Conservation (phyloP, 75 land plant genomes). For the Picea sitchensis region DNA sequence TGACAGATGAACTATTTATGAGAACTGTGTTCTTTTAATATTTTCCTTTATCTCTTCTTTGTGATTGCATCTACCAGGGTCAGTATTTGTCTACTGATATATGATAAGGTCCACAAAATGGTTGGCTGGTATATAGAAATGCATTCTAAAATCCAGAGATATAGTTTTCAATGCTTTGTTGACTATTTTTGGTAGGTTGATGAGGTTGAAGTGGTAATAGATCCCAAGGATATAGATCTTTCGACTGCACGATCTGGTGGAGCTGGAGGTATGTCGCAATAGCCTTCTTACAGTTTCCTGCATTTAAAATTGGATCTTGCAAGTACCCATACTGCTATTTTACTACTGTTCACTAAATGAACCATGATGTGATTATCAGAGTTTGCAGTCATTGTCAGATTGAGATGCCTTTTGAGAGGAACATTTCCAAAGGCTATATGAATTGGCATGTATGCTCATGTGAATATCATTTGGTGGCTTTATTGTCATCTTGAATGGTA, state of each 20-base stretch:
- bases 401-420: background rate
- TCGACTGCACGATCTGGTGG: slow-evolving; percentile 99
- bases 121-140: too few species aligned
- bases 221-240: slow-evolving; percentile 98
- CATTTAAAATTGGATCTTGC: background rate
- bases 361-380: background rate
- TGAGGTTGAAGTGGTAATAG: slow-evolving; percentile 97
- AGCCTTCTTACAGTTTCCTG: background rate
- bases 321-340: background rate
- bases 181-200: slow-evolving; percentile 54
- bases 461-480: background rate
- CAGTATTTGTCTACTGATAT: too few species aligned
- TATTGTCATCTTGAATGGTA: background rate
- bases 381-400: background rate
- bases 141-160: too few species aligned
- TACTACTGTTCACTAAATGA: background rate
- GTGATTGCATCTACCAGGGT: too few species aligned
- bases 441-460: background rate
- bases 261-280: slow-evolving; percentile 75
- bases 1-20: too few species aligned
- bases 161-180: too few species aligned
- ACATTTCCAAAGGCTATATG: background rate
- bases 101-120: too few species aligned
- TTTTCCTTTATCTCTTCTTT: too few species aligned
- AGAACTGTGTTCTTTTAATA: too few species aligned